Evolutionary conservation across 495 filamentous ascomycete genomes (phyloP).

Genomic region (Xylaria longipes): DNA sequence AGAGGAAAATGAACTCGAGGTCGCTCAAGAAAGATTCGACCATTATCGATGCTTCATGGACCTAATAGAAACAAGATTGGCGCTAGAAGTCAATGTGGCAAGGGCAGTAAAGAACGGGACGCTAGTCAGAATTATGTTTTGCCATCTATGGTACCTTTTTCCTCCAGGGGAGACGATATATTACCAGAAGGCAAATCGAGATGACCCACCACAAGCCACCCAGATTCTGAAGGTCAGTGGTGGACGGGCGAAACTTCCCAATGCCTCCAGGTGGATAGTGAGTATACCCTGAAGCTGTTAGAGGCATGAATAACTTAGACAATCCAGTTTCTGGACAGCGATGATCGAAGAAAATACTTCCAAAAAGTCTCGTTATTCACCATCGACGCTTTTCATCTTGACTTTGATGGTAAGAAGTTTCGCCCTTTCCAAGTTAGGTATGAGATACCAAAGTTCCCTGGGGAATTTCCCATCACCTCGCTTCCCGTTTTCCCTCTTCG

Average conservation of each 20-base stretch:
- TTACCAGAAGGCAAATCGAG: slow-evolving; percentile 16
- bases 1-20: slow-evolving; percentile 1
- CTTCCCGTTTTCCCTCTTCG: slow-evolving; percentile 17
- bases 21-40: slow-evolving; percentile 4
- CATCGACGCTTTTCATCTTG: slow-evolving; percentile 23
- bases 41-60: slow-evolving; percentile 26
- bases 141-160: slow-evolving; percentile 25
- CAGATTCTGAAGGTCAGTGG: slow-evolving; percentile 23
- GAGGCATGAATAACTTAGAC: background rate
- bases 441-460: slow-evolving; percentile 18
- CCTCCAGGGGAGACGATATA: slow-evolving; percentile 20
- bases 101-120: background rate
- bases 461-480: slow-evolving; percentile 15
- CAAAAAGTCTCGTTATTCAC: slow-evolving; percentile 21
- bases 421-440: slow-evolving; percentile 20
- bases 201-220: slow-evolving; percentile 19
- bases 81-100: slow-evolving; percentile 15
- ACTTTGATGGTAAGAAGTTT: slow-evolving; percentile 24
- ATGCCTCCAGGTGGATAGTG: background rate
- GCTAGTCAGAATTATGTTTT: slow-evolving; percentile 18
- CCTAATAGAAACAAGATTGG: slow-evolving; percentile 17
- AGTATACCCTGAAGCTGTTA: background rate
- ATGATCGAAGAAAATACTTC: background rate
- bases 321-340: background rate
- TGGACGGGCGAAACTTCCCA: slow-evolving; percentile 18